Evolutionary conservation across 164 flowering plant genomes (phyloP).

Genomic region (Chimonanthus salicifolius): DNA sequence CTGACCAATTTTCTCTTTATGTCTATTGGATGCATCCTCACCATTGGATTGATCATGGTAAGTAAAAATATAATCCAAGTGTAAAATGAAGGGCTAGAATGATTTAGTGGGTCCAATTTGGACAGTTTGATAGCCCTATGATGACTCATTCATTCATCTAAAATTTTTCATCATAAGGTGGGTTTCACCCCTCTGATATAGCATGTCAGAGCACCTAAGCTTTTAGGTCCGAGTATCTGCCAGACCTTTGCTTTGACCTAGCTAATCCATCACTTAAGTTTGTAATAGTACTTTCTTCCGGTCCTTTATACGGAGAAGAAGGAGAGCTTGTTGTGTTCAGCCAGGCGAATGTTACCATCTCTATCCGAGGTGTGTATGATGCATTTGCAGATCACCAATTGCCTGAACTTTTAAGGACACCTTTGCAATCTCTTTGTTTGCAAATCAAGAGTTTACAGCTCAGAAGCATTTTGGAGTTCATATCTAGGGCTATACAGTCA

Average conservation of each 20-base stretch:
- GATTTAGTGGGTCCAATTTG: too few species aligned
- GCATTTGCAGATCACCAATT: constrained; percentile 87
- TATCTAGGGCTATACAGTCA: constrained; percentile 82
- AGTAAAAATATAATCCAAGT: too few species aligned
- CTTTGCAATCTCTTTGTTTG: constrained; percentile 89
- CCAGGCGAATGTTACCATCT: constrained; percentile 74
- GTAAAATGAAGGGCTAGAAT: too few species aligned
- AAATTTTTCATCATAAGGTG: too few species aligned
- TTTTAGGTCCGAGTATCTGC: too few species aligned
- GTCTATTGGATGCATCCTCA: too few species aligned
- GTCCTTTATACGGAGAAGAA: constrained; percentile 64
- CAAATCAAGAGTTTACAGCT: constrained; percentile 91
- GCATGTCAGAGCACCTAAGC: too few species aligned
- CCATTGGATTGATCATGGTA: too few species aligned
- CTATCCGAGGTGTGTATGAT: constrained; percentile 93
- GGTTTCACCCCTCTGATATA: too few species aligned
- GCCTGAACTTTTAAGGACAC: constrained; percentile 93
- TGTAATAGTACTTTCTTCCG: not conserved
- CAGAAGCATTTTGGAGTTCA: constrained; percentile 87
- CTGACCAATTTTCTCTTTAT: too few species aligned
- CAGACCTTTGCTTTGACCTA: not conserved
- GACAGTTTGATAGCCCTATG: too few species aligned
- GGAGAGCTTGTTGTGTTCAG: constrained; percentile 97
- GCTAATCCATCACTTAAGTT: not conserved
- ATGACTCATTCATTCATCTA: too few species aligned